Percentiles rank a stretch among this genome's conserved stretches.
Evolutionary conservation across 768 basidiomycete genomes (phyloP).

Genomic region (Leccinum barrowsii): DNA sequence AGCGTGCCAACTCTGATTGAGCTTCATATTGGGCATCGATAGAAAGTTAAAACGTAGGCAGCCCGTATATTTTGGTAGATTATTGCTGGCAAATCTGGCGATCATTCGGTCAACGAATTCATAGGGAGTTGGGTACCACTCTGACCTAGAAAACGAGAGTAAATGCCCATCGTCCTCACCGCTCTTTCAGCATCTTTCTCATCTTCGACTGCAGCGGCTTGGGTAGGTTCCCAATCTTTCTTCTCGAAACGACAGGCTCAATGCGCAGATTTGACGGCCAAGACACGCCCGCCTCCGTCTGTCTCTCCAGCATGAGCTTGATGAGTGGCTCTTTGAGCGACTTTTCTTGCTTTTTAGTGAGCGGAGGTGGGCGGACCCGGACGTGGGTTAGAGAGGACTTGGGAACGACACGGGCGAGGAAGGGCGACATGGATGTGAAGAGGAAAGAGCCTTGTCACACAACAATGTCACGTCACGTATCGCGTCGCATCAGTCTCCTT

Average conservation of each 20-base stretch:
- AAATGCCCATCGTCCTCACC: conserved; percentile 6
- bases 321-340: conserved; percentile 36
- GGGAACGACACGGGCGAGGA: conserved; percentile 37
- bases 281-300: conserved; percentile 34
- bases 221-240: conserved; percentile 38
- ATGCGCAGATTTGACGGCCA: conserved; percentile 52
- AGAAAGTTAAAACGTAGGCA: neutral
- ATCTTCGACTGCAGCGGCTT: conserved; percentile 36
- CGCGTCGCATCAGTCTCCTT: conserved; percentile 20
- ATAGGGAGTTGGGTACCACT: neutral
- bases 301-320: conserved; percentile 39
- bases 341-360: conserved; percentile 30
- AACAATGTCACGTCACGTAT: conserved; percentile 19
- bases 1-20: neutral
- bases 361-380: conserved; percentile 29
- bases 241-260: conserved; percentile 41
- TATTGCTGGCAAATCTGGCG: neutral
- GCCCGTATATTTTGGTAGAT: neutral
- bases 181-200: conserved; percentile 39
- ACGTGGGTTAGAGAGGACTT: conserved; percentile 26
- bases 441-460: neutral
- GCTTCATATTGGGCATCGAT: neutral
- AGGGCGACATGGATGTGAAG: conserved; percentile 8
- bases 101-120: neutral
- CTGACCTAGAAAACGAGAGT: conserved; percentile 2